Percentiles rank a stretch among this genome's conserved stretches.
phyloP scores from a whole-genome alignment of 2,329 filamentous ascomycete genomes.

The Xylariaceae sp. region DNA sequence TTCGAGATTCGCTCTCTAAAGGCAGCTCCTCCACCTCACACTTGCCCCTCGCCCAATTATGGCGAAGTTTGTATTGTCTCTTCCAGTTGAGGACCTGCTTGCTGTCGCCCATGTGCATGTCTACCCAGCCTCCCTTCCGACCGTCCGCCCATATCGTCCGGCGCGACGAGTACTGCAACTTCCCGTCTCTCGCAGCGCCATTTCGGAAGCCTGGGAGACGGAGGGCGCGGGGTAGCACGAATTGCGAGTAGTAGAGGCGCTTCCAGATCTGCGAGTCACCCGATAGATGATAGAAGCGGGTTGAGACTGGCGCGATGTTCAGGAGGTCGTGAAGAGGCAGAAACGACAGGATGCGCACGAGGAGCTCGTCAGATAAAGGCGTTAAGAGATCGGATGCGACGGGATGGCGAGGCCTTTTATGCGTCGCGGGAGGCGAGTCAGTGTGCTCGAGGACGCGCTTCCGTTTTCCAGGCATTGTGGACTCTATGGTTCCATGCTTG shows the following conservation, averaged over 20 bases:
- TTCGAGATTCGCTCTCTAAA: constrained; percentile 29
- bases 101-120: constrained; percentile 47
- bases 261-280: constrained; percentile 90
- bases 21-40: constrained; percentile 74
- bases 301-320: constrained; percentile 60
- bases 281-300: constrained; percentile 65
- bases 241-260: constrained; percentile 77
- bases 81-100: constrained; percentile 37
- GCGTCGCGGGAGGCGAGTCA: constrained; percentile 15
- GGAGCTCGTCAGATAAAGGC: constrained; percentile 76
- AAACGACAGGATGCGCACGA: constrained; percentile 76
- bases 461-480: constrained; percentile 24
- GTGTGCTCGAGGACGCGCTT: constrained; percentile 22
- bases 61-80: constrained; percentile 75
- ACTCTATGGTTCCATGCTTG: neutral
- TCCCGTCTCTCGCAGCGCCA: constrained; percentile 32
- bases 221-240: constrained; percentile 74
- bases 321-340: constrained; percentile 66
- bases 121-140: constrained; percentile 40
- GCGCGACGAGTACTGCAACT: constrained; percentile 42
- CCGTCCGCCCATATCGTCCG: constrained; percentile 44
- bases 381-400: constrained; percentile 57
- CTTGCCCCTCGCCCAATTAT: constrained; percentile 84
- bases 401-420: constrained; percentile 41
- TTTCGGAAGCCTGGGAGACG: constrained; percentile 62